These are phyloP conservation scores for Neobulgaria alba DNA, from an alignment of 2,329 filamentous ascomycete species.

Conservation along the genomic window DNA sequence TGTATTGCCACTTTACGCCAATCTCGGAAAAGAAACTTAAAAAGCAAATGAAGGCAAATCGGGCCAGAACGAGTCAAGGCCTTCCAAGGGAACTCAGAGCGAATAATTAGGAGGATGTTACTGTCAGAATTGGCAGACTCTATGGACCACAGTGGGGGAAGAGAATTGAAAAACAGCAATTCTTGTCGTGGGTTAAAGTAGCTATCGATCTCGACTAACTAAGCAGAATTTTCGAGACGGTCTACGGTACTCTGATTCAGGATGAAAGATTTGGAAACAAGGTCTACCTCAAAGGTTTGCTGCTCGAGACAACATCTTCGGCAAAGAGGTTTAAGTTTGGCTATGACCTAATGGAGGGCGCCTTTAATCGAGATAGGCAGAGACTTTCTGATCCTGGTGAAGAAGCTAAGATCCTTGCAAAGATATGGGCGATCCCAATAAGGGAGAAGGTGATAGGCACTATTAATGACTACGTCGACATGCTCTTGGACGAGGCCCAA, in stretches of 20 bases:
- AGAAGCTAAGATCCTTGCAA: constrained; percentile 4
- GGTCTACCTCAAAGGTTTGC: constrained; percentile 18
- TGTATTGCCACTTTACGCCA: constrained; percentile 10
- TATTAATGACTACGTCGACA: constrained; percentile 12
- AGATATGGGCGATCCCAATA: constrained; percentile 14
- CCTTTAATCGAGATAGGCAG: constrained; percentile 14
- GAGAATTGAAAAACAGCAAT: constrained; percentile 1
- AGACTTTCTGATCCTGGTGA: constrained; percentile 2
- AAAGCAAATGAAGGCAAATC: not conserved
- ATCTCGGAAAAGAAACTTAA: constrained; percentile 2
- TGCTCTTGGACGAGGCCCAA: constrained; percentile 9
- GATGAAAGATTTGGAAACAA: constrained; percentile 2
- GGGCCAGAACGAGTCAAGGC: not conserved
- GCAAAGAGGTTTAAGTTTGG: constrained; percentile 8
- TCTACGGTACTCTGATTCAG: constrained; percentile 8
- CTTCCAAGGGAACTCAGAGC: constrained; percentile 2
- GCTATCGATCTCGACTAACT: constrained; percentile 10
- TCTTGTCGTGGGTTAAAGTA: constrained; percentile 12
- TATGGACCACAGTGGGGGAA: not conserved
- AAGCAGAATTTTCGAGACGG: constrained; percentile 4
- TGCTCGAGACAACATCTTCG: not conserved
- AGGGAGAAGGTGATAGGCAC: not conserved
- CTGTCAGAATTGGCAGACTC: constrained; percentile 14
- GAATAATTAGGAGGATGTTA: constrained; percentile 16
- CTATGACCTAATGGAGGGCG: constrained; percentile 10